phyloP scores from a whole-genome alignment of 768 basidiomycete genomes.

The Kondoa subrosea region DNA sequence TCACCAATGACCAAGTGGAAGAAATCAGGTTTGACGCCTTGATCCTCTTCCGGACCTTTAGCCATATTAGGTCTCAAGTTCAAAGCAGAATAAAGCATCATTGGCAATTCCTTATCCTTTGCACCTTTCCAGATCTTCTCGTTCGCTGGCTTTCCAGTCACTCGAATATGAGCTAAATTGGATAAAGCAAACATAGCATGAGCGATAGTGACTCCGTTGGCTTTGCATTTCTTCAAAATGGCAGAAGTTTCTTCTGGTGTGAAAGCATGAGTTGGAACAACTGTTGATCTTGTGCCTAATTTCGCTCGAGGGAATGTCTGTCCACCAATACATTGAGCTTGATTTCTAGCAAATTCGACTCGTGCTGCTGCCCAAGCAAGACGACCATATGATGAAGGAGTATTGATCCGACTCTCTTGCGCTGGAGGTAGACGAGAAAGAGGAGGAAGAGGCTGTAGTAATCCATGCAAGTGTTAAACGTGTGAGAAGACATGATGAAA shows the following conservation, averaged over 20 bases:
- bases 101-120: conserved; percentile 25
- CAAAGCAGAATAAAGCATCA: conserved; percentile 72
- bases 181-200: conserved; percentile 58
- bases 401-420: conserved; percentile 42
- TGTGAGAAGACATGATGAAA: not conserved
- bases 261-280: conserved; percentile 54
- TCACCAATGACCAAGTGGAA: conserved; percentile 9
- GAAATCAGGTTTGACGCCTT: conserved; percentile 4
- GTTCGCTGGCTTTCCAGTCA: conserved; percentile 31
- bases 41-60: conserved; percentile 11
- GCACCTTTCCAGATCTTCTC: not conserved
- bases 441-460: not conserved
- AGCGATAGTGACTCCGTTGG: conserved; percentile 54
- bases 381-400: conserved; percentile 28
- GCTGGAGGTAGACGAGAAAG: conserved; percentile 34
- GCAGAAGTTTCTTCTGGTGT: conserved; percentile 42
- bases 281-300: conserved; percentile 36
- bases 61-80: conserved; percentile 50
- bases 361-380: conserved; percentile 39
- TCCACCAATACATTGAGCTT: conserved; percentile 50
- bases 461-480: not conserved
- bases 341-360: conserved; percentile 44
- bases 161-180: conserved; percentile 55
- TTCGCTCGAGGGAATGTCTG: conserved; percentile 47
- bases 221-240: conserved; percentile 55